Evolutionary conservation across 2,329 filamentous ascomycete species (phyloP).

Genomic region (Venturia nashicola): DNA sequence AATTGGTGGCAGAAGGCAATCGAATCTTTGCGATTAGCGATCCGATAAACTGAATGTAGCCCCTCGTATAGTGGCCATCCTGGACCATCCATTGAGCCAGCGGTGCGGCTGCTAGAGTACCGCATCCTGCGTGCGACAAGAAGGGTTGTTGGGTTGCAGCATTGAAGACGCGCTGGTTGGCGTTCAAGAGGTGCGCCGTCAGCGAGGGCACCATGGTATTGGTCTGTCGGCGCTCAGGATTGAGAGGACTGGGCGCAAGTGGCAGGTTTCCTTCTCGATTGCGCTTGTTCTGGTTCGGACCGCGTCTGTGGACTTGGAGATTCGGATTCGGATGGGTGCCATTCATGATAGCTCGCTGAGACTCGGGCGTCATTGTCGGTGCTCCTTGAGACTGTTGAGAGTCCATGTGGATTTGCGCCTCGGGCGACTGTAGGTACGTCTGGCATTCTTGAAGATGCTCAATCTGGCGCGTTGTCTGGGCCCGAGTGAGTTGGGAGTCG

Average conservation of each 20-base stretch:
- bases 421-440: slow-evolving; percentile 30
- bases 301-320: slow-evolving; percentile 31
- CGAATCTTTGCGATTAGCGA: slow-evolving; percentile 50
- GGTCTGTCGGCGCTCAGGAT: slow-evolving; percentile 14
- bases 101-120: slow-evolving; percentile 42
- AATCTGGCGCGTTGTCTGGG: slow-evolving; percentile 33
- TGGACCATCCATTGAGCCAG: slow-evolving; percentile 59
- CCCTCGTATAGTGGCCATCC: slow-evolving; percentile 58
- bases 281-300: slow-evolving; percentile 27
- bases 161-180: slow-evolving; percentile 34
- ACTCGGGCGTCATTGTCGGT: slow-evolving; percentile 4
- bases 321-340: slow-evolving; percentile 37
- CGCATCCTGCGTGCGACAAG: slow-evolving; percentile 51
- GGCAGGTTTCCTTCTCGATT: slow-evolving; percentile 23
- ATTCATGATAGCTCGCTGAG: slow-evolving; percentile 25
- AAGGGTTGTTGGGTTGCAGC: slow-evolving; percentile 55
- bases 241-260: slow-evolving; percentile 10
- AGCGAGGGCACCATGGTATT: slow-evolving; percentile 32
- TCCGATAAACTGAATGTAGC: slow-evolving; percentile 56
- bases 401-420: slow-evolving; percentile 26
- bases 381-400: slow-evolving; percentile 10
- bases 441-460: slow-evolving; percentile 36
- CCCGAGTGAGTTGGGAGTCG: neutral
- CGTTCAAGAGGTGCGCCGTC: slow-evolving; percentile 44
- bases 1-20: slow-evolving; percentile 35